Base-by-base conservation (phyloP, 2,329 filamentous ascomycete genomes). In the Aspergillus ibericus region DNA sequence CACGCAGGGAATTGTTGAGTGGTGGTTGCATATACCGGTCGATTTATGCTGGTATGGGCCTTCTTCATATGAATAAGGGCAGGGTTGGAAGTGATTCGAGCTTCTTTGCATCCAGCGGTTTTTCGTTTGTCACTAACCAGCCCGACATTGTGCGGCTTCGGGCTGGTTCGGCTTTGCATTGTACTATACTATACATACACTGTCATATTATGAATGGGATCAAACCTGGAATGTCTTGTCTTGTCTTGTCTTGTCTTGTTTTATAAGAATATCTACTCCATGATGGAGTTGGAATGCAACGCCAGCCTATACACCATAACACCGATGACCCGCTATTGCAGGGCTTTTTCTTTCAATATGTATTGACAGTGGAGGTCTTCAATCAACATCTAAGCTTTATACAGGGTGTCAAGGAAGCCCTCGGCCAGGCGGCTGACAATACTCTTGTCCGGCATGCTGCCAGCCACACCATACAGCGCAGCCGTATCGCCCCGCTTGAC, bases 381-480 rank as follows among this genome's bases (percentile, higher is more conserved):
- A 44, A 20, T 32, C 42, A 29, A 42, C 29, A 32, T 59, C 63
- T 78, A 95, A 60, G 89, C 88, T 81, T 96, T 96, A 77, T 97
- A 97, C 75, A 97, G 74, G 53, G 95, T 88, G 78, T 98, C 93
- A 72, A 98, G 81, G 77, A 98, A 99, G 0, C 92, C 93, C 66
- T 84, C 91, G 1, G 93, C 93, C 72, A 99, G 78, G 68, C 96
- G 91, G 64, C 91, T 91, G 32, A 99, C 92, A 34, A 99, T 88
- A 66, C 90, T 92, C 84, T 98, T 98, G 74, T 99, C 96, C 1
- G 95, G 95, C 75, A 99, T 77, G 70, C 91, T 96, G 5, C 95
- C 95, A 0, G 95, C 95, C 58, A 99, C 93, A 55, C 95, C 95
- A 76, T 99, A 99, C 62, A 99, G 78, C 4, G 93, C 93, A 1